These are phyloP conservation scores for Beauveria sp. DNA, from an alignment of 2,329 filamentous ascomycete genomes.

Conservation along the genomic window DNA sequence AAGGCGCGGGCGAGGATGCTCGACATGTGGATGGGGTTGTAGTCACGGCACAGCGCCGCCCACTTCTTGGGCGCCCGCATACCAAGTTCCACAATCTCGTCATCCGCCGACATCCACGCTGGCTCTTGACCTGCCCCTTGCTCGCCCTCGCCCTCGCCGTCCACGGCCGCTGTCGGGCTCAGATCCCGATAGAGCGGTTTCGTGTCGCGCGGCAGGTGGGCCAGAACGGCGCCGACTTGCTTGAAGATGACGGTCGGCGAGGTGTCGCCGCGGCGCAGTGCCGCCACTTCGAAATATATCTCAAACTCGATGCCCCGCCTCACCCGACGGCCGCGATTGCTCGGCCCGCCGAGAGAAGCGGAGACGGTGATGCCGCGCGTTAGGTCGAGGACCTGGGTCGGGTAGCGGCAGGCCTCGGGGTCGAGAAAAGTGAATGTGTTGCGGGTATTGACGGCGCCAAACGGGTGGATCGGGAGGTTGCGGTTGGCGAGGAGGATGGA, in stretches of 20 bases:
- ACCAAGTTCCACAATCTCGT: constrained; percentile 9
- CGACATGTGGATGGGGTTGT: constrained; percentile 14
- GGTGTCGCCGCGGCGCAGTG: constrained; percentile 4
- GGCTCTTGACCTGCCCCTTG: neutral
- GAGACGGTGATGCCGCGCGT: constrained; percentile 10
- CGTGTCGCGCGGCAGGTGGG: constrained; percentile 5
- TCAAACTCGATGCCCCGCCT: constrained; percentile 13
- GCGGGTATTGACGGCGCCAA: constrained; percentile 12
- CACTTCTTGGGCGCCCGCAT: constrained; percentile 10
- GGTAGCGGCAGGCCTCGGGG: constrained; percentile 8
- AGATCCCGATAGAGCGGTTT: constrained; percentile 6
- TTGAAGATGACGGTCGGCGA: constrained; percentile 11
- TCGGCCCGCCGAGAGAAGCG: constrained; percentile 7
- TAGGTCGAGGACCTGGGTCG: constrained; percentile 4
- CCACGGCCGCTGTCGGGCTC: neutral
- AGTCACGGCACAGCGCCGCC: constrained; percentile 12
- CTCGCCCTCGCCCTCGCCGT: neutral
- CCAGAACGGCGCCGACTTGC: constrained; percentile 8
- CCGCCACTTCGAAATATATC: constrained; percentile 7
- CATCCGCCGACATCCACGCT: constrained; percentile 5
- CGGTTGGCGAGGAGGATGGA: constrained; percentile 12
- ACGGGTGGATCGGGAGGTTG: constrained; percentile 8
- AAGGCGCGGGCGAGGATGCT: constrained; percentile 9
- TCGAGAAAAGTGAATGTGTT: constrained; percentile 12
- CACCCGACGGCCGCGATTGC: constrained; percentile 6